Conservation (phyloP, 2,329 filamentous ascomycete genomes). For the Ophiostoma angusticollis region DNA sequence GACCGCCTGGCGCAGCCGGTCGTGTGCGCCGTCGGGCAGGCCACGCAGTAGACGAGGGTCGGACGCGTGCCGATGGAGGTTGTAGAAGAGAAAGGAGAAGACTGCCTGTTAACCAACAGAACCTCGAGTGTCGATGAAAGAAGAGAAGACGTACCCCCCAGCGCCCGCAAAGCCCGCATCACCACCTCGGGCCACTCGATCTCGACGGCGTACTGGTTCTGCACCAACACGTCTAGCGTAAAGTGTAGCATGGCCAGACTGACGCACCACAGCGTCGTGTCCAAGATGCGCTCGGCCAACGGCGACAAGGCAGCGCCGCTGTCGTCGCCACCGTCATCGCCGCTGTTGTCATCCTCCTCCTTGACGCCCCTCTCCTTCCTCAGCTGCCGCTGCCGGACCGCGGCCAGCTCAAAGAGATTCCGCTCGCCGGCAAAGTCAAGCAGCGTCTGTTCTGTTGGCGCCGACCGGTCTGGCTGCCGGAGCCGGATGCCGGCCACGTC, state of each 20-base stretch:
- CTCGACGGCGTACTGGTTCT: slow-evolving; percentile 62
- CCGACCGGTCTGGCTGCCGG: slow-evolving; percentile 55
- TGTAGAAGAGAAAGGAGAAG: slow-evolving; percentile 42
- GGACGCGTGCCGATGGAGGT: slow-evolving; percentile 40
- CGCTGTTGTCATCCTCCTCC: slow-evolving; percentile 25
- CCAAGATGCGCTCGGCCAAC: slow-evolving; percentile 37
- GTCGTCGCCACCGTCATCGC: slow-evolving; percentile 14
- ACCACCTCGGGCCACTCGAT: slow-evolving; percentile 46
- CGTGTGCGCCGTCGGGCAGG: slow-evolving; percentile 33
- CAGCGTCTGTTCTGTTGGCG: slow-evolving; percentile 52
- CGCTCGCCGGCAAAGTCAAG: slow-evolving; percentile 57
- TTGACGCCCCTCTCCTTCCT: slow-evolving; percentile 16
- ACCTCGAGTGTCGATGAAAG: too few species aligned
- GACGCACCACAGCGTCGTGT: slow-evolving; percentile 44
- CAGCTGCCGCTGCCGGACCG: slow-evolving; percentile 26
- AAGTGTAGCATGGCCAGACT: slow-evolving; percentile 62
- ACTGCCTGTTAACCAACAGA: slow-evolving; percentile 31
- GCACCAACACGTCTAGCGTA: slow-evolving; percentile 66
- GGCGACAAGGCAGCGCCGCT: slow-evolving; percentile 27
- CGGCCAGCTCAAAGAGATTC: slow-evolving; percentile 40
- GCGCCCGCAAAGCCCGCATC: slow-evolving; percentile 37
- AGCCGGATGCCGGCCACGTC: slow-evolving; percentile 44
- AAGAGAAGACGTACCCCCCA: slow-evolving; percentile 20
- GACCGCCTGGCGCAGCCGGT: slow-evolving; percentile 39
- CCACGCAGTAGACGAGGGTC: slow-evolving; percentile 36